Percentiles rank a stretch among this genome's conserved stretches.
Evolutionary conservation across 805 yeast genomes (phyloP).

Genomic region (Metschnikowia similis): DNA sequence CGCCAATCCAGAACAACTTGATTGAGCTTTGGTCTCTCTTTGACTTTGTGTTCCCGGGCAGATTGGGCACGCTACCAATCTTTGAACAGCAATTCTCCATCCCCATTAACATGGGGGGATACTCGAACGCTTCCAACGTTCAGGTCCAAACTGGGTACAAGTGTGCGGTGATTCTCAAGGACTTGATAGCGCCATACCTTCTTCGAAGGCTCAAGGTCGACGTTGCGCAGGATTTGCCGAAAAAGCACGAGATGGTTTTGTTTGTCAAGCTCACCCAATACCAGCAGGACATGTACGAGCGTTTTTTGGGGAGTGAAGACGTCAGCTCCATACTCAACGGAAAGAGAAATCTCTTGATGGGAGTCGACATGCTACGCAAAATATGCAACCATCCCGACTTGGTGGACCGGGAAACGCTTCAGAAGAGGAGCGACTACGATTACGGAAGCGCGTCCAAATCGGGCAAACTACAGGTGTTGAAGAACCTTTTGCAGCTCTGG

Average conservation of each 20-base stretch:
- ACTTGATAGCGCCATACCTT: slow-evolving; percentile 84
- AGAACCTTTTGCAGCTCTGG: slow-evolving; percentile 74
- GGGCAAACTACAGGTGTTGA: slow-evolving; percentile 89
- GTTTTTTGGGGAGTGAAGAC: slow-evolving; percentile 74
- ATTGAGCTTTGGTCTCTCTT: slow-evolving; percentile 92
- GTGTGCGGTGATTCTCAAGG: slow-evolving; percentile 88
- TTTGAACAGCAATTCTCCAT: slow-evolving; percentile 88
- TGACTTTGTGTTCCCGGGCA: slow-evolving; percentile 93
- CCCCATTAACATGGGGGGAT: slow-evolving; percentile 96
- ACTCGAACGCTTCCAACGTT: slow-evolving; percentile 92
- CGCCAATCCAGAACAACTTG: slow-evolving; percentile 93
- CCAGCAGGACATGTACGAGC: slow-evolving; percentile 71
- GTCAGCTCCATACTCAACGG: slow-evolving; percentile 68
- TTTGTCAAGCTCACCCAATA: slow-evolving; percentile 79
- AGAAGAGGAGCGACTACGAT: slow-evolving; percentile 29
- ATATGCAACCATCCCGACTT: slow-evolving; percentile 97
- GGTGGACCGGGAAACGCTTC: slow-evolving; percentile 42
- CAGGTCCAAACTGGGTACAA: slow-evolving; percentile 96
- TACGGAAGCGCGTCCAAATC: slow-evolving; percentile 62
- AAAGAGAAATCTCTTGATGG: slow-evolving; percentile 75
- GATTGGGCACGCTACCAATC: slow-evolving; percentile 90
- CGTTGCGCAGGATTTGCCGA: slow-evolving; percentile 92
- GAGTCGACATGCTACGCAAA: slow-evolving; percentile 85
- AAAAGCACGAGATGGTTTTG: slow-evolving; percentile 88
- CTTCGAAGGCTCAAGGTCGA: slow-evolving; percentile 85